These are phyloP conservation scores for Cercospora zeae-maydis DNA, from an alignment of 2,329 filamentous ascomycete species.

Conservation along the genomic window DNA sequence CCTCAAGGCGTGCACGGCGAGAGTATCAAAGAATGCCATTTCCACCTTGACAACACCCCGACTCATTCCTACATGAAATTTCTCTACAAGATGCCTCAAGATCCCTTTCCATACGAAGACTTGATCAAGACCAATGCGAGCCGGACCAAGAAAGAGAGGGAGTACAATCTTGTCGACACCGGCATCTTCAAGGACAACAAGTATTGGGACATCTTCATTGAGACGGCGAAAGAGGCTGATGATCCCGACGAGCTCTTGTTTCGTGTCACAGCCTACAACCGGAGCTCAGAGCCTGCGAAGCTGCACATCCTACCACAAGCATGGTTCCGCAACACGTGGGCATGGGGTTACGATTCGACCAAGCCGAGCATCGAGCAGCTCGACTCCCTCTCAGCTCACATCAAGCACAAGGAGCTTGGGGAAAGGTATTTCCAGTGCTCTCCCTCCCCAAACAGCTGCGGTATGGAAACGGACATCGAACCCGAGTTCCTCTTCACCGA, in stretches of 20 bases:
- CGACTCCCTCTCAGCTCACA: constrained; percentile 65
- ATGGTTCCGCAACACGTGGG: constrained; percentile 97
- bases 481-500: constrained; percentile 89
- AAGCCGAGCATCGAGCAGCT: constrained; percentile 74
- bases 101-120: constrained; percentile 86
- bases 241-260: constrained; percentile 89
- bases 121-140: constrained; percentile 78
- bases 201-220: constrained; percentile 97
- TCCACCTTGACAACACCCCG: constrained; percentile 92
- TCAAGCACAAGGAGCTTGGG: constrained; percentile 76
- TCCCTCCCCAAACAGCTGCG: constrained; percentile 80
- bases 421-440: constrained; percentile 80
- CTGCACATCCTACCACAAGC: constrained; percentile 91
- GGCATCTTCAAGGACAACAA: constrained; percentile 81
- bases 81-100: constrained; percentile 95
- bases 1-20: constrained; percentile 97
- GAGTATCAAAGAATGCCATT: constrained; percentile 94
- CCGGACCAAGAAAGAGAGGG: constrained; percentile 70
- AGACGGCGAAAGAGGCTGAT: constrained; percentile 90
- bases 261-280: constrained; percentile 93
- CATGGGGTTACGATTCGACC: constrained; percentile 81
- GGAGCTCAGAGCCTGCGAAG: constrained; percentile 83
- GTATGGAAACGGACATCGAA: constrained; percentile 75
- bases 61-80: constrained; percentile 98
- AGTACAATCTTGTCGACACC: constrained; percentile 91